These are phyloP conservation scores for Populus euphratica DNA, from an alignment of 345 rosid species.

Conservation along the genomic window DNA sequence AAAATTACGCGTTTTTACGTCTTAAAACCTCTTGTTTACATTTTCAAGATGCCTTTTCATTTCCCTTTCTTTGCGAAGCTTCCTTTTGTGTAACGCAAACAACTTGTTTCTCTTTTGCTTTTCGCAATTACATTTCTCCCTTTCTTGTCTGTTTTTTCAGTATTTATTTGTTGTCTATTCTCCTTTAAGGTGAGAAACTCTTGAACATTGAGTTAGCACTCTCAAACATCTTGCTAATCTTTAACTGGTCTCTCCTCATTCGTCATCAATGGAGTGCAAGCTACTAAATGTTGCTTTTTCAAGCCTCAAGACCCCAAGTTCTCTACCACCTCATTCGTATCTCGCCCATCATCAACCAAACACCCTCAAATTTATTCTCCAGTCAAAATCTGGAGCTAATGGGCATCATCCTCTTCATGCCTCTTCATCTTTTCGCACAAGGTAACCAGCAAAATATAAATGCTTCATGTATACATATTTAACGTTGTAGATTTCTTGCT, in stretches of 20 bases:
- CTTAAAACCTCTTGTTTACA: too few species aligned
- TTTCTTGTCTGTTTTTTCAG: too few species aligned
- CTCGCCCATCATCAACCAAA: not conserved
- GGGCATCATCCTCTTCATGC: not conserved
- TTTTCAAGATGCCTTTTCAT: too few species aligned
- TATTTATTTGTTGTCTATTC: too few species aligned
- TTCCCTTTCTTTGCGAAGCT: too few species aligned
- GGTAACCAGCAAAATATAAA: not conserved
- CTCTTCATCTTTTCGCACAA: not conserved
- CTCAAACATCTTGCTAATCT: not conserved
- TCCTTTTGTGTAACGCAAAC: too few species aligned
- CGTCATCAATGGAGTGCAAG: not conserved
- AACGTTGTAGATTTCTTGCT: too few species aligned
- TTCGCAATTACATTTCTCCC: too few species aligned
- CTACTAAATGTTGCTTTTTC: not conserved
- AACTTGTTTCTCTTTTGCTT: too few species aligned
- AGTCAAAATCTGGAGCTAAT: not conserved
- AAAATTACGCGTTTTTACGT: too few species aligned
- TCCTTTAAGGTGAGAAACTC: too few species aligned
- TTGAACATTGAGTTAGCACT: not conserved
- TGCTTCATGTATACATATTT: not conserved
- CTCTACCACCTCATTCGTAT: not conserved
- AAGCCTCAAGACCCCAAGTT: not conserved
- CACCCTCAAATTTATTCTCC: not conserved
- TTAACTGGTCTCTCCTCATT: not conserved